A percentile compares a stretch with the other conserved stretches of the same genome.
Conservation (phyloP, 2,329 filamentous ascomycete genomes). For the Fusarium heterosporum region DNA sequence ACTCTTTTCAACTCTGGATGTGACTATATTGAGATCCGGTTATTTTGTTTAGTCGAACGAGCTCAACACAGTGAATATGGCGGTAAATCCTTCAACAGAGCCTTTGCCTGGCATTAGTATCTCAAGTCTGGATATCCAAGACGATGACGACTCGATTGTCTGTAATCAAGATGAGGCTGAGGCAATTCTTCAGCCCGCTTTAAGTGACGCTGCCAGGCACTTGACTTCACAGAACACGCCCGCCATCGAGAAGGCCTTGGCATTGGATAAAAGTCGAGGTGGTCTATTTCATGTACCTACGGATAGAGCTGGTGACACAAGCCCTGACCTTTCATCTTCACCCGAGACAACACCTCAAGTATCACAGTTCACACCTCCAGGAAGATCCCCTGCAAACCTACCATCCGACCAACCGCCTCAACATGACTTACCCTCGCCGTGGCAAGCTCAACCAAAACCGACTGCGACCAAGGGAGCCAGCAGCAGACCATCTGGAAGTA, state of each 20-base stretch:
- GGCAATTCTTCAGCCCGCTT: conserved; percentile 68
- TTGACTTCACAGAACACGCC: conserved; percentile 66
- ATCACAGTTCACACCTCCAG: conserved; percentile 14
- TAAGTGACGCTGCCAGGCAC: conserved; percentile 67
- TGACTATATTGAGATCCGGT: background rate
- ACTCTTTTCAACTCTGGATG: background rate
- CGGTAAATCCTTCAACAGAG: conserved; percentile 14
- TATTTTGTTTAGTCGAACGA: background rate
- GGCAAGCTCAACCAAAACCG: conserved; percentile 46
- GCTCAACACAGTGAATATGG: conserved; percentile 21
- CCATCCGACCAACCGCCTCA: conserved; percentile 12
- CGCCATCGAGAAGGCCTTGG: conserved; percentile 68
- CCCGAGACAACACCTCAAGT: conserved; percentile 28
- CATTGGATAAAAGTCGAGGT: conserved; percentile 58
- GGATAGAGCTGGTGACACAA: conserved; percentile 43
- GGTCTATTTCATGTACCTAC: conserved; percentile 45
- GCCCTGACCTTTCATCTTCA: conserved; percentile 39
- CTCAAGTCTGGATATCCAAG: conserved; percentile 19
- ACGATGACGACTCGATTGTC: conserved; percentile 44
- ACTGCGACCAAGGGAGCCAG: conserved; percentile 30
- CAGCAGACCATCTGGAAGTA: conserved; percentile 46
- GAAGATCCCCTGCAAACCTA: conserved; percentile 7
- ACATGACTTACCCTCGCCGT: conserved; percentile 47
- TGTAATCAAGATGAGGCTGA: conserved; percentile 67
- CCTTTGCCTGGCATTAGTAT: conserved; percentile 6